Evolutionary conservation across 352 stramenopile species (phyloP).

Genomic region (Aphanomyces stellatus): DNA sequence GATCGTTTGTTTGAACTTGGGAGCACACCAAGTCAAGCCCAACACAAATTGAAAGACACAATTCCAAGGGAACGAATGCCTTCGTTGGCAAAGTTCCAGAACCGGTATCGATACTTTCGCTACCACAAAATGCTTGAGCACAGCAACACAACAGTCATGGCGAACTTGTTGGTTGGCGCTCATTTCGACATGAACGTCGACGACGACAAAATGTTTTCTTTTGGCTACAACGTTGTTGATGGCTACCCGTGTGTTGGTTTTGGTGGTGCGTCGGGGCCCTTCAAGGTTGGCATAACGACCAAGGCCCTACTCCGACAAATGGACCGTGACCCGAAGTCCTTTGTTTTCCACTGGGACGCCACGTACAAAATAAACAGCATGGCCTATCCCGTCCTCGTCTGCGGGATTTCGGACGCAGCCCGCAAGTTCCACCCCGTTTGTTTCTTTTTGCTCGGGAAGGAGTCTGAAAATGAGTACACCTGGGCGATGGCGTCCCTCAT

Average conservation of each 20-base stretch:
- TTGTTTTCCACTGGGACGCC: slow-evolving; percentile 8
- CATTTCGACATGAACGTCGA: background rate
- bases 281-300: background rate
- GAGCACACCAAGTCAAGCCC: background rate
- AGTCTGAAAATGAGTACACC: background rate
- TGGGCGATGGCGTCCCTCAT: background rate
- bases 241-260: background rate
- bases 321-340: background rate
- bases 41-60: background rate
- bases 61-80: background rate
- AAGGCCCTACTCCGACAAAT: background rate
- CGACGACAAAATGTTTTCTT: background rate
- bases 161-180: background rate
- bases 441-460: background rate
- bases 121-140: background rate
- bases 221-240: background rate
- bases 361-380: slow-evolving; percentile 4
- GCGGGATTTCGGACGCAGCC: background rate
- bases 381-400: slow-evolving; percentile 13
- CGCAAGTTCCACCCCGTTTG: slow-evolving; percentile 6
- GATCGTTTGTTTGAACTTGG: background rate
- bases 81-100: background rate
- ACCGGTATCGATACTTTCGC: background rate
- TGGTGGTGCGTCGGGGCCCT: background rate
- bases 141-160: background rate